phyloP scores from a whole-genome alignment of 2,329 filamentous ascomycete species.

The Monilinia polystroma region DNA sequence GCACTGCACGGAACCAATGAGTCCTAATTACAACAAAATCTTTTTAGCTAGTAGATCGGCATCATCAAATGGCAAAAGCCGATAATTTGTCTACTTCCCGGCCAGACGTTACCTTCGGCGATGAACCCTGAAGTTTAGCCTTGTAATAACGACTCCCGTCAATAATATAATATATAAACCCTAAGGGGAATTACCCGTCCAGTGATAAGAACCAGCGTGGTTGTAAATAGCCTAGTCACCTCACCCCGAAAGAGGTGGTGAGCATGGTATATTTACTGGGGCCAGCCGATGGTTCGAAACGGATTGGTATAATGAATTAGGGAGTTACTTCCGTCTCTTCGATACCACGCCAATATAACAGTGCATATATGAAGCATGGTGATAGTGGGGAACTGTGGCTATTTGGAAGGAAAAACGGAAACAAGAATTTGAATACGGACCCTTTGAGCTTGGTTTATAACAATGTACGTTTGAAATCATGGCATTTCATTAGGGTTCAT shows the following conservation, averaged over 20 bases:
- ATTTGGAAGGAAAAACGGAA: conserved; percentile 6
- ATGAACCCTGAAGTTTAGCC: not conserved
- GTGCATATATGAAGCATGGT: conserved; percentile 5
- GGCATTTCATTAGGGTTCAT: not conserved
- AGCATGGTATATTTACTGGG: conserved; percentile 19
- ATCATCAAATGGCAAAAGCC: not conserved
- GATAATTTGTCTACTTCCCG: not conserved
- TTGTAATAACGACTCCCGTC: not conserved
- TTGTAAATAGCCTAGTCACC: not conserved
- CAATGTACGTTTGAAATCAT: conserved; percentile 3
- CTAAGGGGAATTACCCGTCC: not conserved
- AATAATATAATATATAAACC: not conserved
- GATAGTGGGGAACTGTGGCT: not conserved
- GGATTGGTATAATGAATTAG: not conserved
- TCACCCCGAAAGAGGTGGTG: not conserved
- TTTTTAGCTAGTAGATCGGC: not conserved
- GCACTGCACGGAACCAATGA: too few relatives aligned
- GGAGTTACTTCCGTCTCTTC: not conserved
- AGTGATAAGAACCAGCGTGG: not conserved
- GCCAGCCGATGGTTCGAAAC: conserved; percentile 25
- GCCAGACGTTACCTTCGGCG: not conserved
- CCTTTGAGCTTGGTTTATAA: not conserved
- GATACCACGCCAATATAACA: conserved; percentile 5
- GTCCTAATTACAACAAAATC: not conserved
- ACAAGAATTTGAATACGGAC: not conserved